Percentiles rank a stretch among this genome's conserved stretches.
Evolutionary conservation across 257 asterid species (phyloP).

Genomic region (Plantago elongata): DNA sequence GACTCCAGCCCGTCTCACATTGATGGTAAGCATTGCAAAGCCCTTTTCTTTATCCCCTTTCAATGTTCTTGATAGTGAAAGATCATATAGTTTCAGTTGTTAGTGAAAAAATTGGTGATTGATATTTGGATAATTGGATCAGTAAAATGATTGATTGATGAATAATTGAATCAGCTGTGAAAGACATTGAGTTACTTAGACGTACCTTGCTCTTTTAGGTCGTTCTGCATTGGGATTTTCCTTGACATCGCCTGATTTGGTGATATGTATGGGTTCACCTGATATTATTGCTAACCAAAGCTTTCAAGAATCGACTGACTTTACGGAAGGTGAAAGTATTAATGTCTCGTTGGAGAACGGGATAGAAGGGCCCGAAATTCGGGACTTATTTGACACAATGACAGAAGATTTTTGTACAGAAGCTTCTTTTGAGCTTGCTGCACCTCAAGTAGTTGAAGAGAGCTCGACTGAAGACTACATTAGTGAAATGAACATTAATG

Average conservation of each 20-base stretch:
- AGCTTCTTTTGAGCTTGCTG: slow-evolving; percentile 72
- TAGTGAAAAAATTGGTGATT: no score
- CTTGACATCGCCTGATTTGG: slow-evolving; percentile 72
- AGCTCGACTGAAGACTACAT: slow-evolving; percentile 20
- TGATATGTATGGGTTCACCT: slow-evolving; percentile 68
- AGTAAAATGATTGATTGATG: no score
- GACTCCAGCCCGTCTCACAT: slow-evolving; percentile 34
- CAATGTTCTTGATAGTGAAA: neutral
- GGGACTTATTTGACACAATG: slow-evolving; percentile 29
- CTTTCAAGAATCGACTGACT: slow-evolving; percentile 59
- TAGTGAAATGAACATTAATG: slow-evolving; percentile 45
- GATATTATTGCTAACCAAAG: slow-evolving; percentile 42
- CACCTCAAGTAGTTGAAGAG: slow-evolving; percentile 33
- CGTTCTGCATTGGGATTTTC: slow-evolving; percentile 61
- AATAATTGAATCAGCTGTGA: no score
- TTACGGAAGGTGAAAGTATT: slow-evolving; percentile 34
- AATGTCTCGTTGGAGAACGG: slow-evolving; percentile 81
- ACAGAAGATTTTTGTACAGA: slow-evolving; percentile 35
- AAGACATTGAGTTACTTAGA: slow-evolving; percentile 4
- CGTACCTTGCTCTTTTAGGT: slow-evolving; percentile 35
- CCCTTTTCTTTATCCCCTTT: neutral
- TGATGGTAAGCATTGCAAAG: slow-evolving; percentile 39
- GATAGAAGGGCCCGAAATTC: slow-evolving; percentile 55
- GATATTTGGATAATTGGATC: no score
- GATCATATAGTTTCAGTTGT: neutral